phyloP scores from a whole-genome alignment of 768 basidiomycete genomes.

The Panaeolus papilionaceus region DNA sequence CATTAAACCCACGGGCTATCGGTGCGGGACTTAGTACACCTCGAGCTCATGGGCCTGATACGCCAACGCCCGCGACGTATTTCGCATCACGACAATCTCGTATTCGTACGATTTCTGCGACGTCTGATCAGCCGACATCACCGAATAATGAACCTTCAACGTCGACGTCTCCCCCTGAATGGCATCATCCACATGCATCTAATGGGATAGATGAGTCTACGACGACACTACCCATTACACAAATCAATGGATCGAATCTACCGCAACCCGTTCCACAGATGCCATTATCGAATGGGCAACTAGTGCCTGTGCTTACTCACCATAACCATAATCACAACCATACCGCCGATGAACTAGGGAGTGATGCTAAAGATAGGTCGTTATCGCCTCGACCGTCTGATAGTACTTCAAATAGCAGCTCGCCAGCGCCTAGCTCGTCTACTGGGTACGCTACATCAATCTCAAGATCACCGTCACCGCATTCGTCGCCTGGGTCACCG shows the following conservation, averaged over 20 bases:
- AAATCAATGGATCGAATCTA: slow-evolving; percentile 1
- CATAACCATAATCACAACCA: background rate
- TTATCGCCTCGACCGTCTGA: slow-evolving; percentile 36
- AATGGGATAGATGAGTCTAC: background rate
- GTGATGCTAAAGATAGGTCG: slow-evolving; percentile 24
- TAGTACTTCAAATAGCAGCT: slow-evolving; percentile 52
- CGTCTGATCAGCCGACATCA: background rate
- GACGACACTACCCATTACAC: background rate
- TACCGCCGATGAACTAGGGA: slow-evolving; percentile 13
- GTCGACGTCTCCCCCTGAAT: background rate
- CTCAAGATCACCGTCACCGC: slow-evolving; percentile 56
- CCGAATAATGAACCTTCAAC: background rate
- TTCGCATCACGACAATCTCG: slow-evolving; percentile 2
- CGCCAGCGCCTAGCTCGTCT: slow-evolving; percentile 61
- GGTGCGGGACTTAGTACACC: slow-evolving; percentile 26
- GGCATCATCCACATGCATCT: background rate
- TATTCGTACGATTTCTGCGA: slow-evolving; percentile 6
- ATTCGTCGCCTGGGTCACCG: slow-evolving; percentile 34
- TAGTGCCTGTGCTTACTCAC: slow-evolving; percentile 41
- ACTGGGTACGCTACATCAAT: slow-evolving; percentile 58
- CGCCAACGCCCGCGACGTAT: slow-evolving; percentile 47
- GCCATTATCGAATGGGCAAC: background rate
- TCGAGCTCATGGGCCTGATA: slow-evolving; percentile 42
- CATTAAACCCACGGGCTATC: slow-evolving; percentile 40
- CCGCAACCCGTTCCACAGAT: background rate